A percentile compares a stretch with the other conserved stretches of the same genome.
phyloP scores from a whole-genome alignment of 148 eudicot species.

The Rhododendron henanense region DNA sequence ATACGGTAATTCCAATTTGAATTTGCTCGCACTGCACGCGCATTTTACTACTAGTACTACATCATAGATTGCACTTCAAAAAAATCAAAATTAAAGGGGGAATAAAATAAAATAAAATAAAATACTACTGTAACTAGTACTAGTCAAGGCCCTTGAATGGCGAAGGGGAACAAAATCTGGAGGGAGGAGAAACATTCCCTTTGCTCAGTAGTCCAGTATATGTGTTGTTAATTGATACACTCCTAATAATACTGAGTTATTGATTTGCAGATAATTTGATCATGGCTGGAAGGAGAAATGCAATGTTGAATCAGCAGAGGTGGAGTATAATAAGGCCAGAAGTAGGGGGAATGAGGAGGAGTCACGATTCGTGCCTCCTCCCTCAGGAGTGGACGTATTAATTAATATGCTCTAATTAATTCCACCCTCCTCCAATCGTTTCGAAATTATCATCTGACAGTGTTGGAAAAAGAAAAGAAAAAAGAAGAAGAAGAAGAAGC shows the following conservation, averaged over 20 bases:
- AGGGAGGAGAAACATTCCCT: background rate
- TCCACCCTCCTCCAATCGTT: background rate
- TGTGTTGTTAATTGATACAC: too few species aligned
- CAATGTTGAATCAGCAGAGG: slow-evolving; percentile 31
- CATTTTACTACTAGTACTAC: background rate
- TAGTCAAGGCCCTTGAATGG: background rate
- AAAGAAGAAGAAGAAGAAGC: background rate
- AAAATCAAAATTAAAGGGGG: background rate
- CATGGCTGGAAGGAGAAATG: slow-evolving; percentile 24
- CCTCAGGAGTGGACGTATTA: slow-evolving; percentile 56
- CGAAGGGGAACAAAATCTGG: background rate
- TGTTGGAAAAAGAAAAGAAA: background rate
- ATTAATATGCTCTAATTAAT: background rate
- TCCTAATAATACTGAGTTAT: background rate
- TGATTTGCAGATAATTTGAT: slow-evolving; percentile 33
- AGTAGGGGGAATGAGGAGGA: background rate
- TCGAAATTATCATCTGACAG: background rate
- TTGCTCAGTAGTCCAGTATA: background rate
- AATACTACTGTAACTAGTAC: too few species aligned
- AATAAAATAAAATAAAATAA: too few species aligned
- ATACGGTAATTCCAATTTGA: slow-evolving; percentile 22
- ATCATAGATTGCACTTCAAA: background rate
- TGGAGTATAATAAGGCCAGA: slow-evolving; percentile 8
- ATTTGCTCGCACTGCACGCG: background rate
- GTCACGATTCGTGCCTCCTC: slow-evolving; percentile 25